Percentiles rank a stretch among this genome's conserved stretches.
Evolutionary conservation across 306 rosid species (phyloP).

Genomic region (Prunus dulcis): DNA sequence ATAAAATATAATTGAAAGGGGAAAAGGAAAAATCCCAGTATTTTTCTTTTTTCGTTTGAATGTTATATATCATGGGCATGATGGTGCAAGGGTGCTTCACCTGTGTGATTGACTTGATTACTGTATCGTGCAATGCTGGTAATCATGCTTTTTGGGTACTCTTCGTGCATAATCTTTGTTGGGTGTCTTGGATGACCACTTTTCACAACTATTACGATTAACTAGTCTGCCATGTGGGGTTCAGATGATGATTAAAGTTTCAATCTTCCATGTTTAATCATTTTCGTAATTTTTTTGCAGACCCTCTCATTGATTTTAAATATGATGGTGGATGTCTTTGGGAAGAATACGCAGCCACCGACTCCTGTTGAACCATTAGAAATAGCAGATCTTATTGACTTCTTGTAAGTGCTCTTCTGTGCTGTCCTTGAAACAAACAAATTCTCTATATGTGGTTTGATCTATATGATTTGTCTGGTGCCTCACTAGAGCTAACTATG

Average conservation of each 20-base stretch:
- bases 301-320: constrained; percentile 62
- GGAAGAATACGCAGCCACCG: constrained; percentile 74
- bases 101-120: background rate
- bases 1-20: background rate
- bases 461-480: constrained; percentile 9
- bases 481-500: constrained; percentile 7
- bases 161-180: background rate
- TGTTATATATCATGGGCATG: too few relatives aligned
- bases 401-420: constrained; percentile 65
- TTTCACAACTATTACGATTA: background rate
- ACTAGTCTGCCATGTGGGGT: background rate
- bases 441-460: constrained; percentile 2
- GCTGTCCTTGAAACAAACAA: background rate
- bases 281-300: constrained; percentile 40
- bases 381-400: constrained; percentile 79
- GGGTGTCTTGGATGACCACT: too few relatives aligned
- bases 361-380: constrained; percentile 62
- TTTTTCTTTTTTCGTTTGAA: too few relatives aligned
- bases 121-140: background rate
- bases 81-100: background rate
- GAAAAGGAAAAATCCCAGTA: background rate
- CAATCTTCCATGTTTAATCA: constrained; percentile 19
- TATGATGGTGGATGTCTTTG: constrained; percentile 82
- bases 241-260: constrained; percentile 1
- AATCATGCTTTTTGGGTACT: background rate